Conservation (phyloP, 2,329 filamentous ascomycete genomes). For the Bertia moriformis region DNA sequence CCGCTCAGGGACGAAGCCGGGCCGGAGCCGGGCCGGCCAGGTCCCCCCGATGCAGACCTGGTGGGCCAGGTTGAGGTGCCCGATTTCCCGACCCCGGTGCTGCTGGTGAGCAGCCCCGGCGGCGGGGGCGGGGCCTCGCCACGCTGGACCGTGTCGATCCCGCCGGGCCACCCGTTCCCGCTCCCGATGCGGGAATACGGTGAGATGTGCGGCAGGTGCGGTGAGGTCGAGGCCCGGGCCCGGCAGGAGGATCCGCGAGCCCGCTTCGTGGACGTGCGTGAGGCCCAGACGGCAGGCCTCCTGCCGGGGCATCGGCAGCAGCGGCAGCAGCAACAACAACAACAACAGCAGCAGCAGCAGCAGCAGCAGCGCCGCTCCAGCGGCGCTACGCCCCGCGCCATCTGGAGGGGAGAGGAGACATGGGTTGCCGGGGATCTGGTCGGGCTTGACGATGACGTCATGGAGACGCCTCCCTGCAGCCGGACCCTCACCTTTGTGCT, state of each 20-base stretch:
- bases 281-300: conserved; percentile 52
- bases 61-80: conserved; percentile 52
- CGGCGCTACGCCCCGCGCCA: too few relatives aligned
- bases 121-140: conserved; percentile 46
- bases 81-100: conserved; percentile 57
- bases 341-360: conserved; percentile 7
- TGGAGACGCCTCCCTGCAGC: conserved; percentile 44
- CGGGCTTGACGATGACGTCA: conserved; percentile 26
- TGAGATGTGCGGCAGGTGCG: conserved; percentile 54
- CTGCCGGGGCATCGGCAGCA: conserved; percentile 29
- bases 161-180: conserved; percentile 51
- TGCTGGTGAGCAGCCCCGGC: too few relatives aligned
- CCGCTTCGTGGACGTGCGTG: conserved; percentile 60
- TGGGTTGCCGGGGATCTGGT: conserved; percentile 19
- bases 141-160: conserved; percentile 77
- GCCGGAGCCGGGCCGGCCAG: too few relatives aligned
- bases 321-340: conserved; percentile 21
- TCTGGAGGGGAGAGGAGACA: too few relatives aligned
- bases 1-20: too few relatives aligned
- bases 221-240: conserved; percentile 45
- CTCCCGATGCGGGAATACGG: conserved; percentile 50
- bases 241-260: conserved; percentile 40
- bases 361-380: background rate
- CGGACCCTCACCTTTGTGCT: conserved; percentile 65
- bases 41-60: conserved; percentile 40